Percentiles rank a stretch among this genome's conserved stretches.
phyloP scores from a whole-genome alignment of 202 grass and related monocot species.

The Brachypodium distachyon region DNA sequence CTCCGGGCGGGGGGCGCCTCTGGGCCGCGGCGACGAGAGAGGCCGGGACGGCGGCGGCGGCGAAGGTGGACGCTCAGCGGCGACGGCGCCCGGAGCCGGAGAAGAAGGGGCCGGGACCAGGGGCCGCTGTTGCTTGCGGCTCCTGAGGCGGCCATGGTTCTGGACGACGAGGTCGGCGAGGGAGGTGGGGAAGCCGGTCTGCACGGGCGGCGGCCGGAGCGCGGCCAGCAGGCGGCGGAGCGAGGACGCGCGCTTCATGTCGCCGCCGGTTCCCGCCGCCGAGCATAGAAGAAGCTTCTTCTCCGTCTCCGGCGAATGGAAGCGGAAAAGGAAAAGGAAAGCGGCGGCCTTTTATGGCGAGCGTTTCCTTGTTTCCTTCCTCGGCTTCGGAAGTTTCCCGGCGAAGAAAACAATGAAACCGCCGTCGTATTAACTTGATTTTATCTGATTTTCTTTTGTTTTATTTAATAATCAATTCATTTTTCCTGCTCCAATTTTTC shows the following conservation, averaged over 20 bases:
- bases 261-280: too few species aligned
- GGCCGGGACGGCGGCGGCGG: not conserved
- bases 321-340: too few species aligned
- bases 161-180: conserved; percentile 84
- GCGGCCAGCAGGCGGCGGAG: conserved; percentile 43
- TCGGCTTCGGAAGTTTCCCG: not conserved
- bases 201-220: conserved; percentile 48
- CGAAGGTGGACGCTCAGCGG: not conserved
- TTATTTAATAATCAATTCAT: too few species aligned
- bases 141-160: conserved; percentile 71
- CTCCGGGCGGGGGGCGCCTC: conserved; percentile 20
- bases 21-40: not conserved
- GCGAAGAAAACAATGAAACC: conserved; percentile 4
- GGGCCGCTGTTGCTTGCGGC: too few species aligned
- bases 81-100: not conserved
- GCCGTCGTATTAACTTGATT: too few species aligned
- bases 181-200: conserved; percentile 93
- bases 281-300: too few species aligned
- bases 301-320: conserved; percentile 24
- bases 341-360: conserved; percentile 1
- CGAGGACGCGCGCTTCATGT: conserved; percentile 54
- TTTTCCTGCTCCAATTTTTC: too few species aligned
- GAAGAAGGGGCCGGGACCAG: not conserved
- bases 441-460: too few species aligned
- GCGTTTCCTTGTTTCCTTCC: not conserved